Evolutionary conservation across 2,329 filamentous ascomycete genomes (phyloP), one percentile per base, ranked within the genome.

Genomic region (Alternaria conjuncta): DNA sequence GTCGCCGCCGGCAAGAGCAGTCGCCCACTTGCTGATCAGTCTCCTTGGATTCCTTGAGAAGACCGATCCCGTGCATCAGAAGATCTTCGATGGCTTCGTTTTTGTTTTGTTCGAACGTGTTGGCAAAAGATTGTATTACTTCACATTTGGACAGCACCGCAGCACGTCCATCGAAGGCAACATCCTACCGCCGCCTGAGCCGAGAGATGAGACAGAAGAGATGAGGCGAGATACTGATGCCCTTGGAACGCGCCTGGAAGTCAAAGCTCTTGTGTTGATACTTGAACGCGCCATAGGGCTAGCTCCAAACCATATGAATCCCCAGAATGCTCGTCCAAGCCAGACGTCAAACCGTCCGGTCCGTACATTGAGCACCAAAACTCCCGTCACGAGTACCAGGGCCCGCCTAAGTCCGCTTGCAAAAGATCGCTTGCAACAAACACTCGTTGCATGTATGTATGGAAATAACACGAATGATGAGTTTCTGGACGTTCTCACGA

Each of bases 361-460:
- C 20, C 75, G 79, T 18, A 65, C 73, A 6, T 66, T 75, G n/a
- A 75, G 72, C 25, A 32, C 67, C 11, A 78, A 71, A 21, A 67
- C 55, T 20, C 67, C 75, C 5, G 65, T 69, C 12, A 66, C 71
- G 6, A 56, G 68, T 1, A 74, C 72, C 0, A 80, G 78, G 63
- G 68, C 71, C 9, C 71, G 75, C 1, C 63, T 84, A 2, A 75
- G 75, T 28, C 57, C 77, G 2, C 63, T 77, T 6, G 82, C 80
- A 5, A 82, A 80, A 61, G 78, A 83, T 20, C 74, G 79, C n/a
- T 74, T 85, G 46, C 82, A 84, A 63, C 74, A 79, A 5, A 84
- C 82, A 0, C 76, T 85, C 1, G 67, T 84, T n/a, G 74, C 78
- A 25, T 80, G 79, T 41, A 82, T 83, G 59, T 84, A 83, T 59